Percentiles rank a stretch among this genome's conserved stretches.
These are phyloP conservation scores for Solanum arcanum DNA, from an alignment of 257 asterid genomes.

Conservation along the genomic window DNA sequence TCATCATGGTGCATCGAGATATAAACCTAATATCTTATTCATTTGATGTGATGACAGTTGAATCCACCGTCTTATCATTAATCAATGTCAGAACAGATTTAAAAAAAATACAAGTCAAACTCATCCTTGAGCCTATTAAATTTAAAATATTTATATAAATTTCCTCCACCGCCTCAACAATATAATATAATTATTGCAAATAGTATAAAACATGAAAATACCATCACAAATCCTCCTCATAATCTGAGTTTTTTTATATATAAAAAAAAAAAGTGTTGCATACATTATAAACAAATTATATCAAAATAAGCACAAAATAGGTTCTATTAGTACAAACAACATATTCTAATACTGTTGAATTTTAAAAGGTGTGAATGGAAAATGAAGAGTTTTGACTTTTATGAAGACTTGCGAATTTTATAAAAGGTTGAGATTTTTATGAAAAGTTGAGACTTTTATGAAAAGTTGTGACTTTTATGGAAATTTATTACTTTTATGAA, in stretches of 20 bases:
- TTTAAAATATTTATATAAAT: no score
- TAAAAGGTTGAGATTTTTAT: no score
- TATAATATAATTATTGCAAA: not conserved
- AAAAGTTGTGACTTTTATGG: no score
- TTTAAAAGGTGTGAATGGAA: no score
- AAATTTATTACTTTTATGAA: no score
- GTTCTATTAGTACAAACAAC: not conserved
- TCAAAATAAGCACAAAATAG: no score
- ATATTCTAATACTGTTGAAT: no score
- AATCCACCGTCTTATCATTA: not conserved
- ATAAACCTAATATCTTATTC: not conserved
- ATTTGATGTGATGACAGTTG: not conserved
- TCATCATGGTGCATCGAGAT: not conserved
- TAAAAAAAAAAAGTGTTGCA: not conserved
- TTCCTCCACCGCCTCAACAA: not conserved
- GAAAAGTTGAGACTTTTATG: no score
- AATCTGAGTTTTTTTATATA: not conserved
- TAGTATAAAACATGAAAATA: not conserved
- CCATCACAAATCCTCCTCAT: not conserved
- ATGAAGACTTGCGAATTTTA: no score
- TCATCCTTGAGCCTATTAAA: not conserved
- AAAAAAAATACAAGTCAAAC: not conserved
- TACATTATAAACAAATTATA: no score
- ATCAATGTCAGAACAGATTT: no score
- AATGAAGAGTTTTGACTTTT: no score